Conservation (phyloP, 768 basidiomycete species). For the Leccinum boreale region DNA sequence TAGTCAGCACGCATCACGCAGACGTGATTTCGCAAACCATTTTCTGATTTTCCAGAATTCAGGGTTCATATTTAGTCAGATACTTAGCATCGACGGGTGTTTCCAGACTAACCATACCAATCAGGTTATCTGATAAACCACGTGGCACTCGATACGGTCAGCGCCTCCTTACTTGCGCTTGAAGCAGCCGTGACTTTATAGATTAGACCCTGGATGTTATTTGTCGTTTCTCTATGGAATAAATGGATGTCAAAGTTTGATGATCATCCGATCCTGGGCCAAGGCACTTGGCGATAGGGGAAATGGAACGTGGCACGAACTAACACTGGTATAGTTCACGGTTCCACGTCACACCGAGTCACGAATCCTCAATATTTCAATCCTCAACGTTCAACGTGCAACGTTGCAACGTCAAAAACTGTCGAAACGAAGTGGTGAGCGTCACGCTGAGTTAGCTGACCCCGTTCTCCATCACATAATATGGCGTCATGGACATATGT, state of each 20-base stretch:
- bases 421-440: too few species aligned
- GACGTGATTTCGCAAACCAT: neutral
- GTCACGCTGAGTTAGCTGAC: too few species aligned
- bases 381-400: too few species aligned
- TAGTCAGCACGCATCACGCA: neutral
- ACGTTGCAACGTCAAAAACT: too few species aligned
- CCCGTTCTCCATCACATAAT: too few species aligned
- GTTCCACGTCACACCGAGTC: neutral
- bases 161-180: too few species aligned
- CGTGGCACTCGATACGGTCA: neutral
- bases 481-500: too few species aligned
- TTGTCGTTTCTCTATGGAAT: neutral
- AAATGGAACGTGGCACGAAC: neutral
- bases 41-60: conserved; percentile 1
- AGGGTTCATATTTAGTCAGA: conserved; percentile 1
- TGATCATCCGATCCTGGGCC: conserved; percentile 8
- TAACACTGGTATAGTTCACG: neutral
- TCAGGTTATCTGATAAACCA: neutral
- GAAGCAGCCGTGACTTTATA: too few species aligned
- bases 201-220: neutral
- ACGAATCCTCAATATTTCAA: neutral
- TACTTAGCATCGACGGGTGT: neutral
- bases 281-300: neutral
- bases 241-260: neutral
- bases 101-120: neutral